A percentile compares a stretch with the other conserved stretches of the same genome.
These are phyloP conservation scores for Eutrema heterophyllum DNA, from an alignment of 345 rosid species.

Conservation along the genomic window DNA sequence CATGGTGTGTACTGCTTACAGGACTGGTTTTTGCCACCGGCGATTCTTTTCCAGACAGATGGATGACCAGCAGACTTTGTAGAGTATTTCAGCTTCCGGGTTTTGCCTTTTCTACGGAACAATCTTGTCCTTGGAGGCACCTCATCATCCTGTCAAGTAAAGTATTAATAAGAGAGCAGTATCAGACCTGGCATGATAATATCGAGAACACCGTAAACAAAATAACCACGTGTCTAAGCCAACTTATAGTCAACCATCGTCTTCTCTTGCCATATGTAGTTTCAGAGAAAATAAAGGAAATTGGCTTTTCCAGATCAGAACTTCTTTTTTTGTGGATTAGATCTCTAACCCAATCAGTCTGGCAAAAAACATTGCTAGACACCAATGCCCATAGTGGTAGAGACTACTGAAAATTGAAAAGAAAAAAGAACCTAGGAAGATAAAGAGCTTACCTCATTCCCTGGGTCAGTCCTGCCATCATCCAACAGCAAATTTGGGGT, in stretches of 20 bases:
- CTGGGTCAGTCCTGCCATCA: constrained; percentile 56
- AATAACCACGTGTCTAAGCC: constrained; percentile 4
- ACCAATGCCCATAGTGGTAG: background rate
- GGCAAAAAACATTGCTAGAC: constrained; percentile 5
- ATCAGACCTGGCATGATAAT: background rate
- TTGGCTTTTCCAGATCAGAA: constrained; percentile 1
- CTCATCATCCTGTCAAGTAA: constrained; percentile 63
- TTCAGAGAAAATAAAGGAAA: background rate
- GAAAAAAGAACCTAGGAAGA: constrained; percentile 6
- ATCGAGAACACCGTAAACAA: background rate
- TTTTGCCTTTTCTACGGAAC: constrained; percentile 81
- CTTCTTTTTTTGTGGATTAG: background rate
- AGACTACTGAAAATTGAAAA: background rate
- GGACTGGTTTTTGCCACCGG: constrained; percentile 82
- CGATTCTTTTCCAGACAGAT: constrained; percentile 93
- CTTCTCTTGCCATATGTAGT: constrained; percentile 1
- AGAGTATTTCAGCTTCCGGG: constrained; percentile 91
- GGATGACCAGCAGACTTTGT: constrained; percentile 97
- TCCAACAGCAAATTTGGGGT: constrained; percentile 54
- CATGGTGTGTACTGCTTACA: constrained; percentile 94
- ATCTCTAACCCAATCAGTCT: constrained; percentile 2
- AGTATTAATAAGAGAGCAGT: background rate
- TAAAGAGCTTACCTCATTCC: constrained; percentile 41
- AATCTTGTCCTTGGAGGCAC: constrained; percentile 68
- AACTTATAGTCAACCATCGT: constrained; percentile 4